A percentile compares a stretch with the other conserved stretches of the same genome.
Evolutionary conservation across 768 basidiomycete species (phyloP).

Genomic region (Kwoniella dendrophila): DNA sequence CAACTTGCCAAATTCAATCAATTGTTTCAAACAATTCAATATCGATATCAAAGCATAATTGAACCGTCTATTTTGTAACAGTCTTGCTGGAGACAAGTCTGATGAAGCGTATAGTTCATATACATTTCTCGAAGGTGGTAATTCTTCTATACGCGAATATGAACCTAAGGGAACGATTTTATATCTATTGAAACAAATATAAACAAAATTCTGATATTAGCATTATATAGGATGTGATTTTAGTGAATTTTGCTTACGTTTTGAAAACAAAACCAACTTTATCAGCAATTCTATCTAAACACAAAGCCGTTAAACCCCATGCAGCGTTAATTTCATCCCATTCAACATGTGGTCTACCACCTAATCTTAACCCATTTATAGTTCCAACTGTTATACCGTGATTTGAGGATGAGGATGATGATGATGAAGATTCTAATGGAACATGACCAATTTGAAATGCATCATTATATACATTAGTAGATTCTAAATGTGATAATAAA

Average conservation of each 20-base stretch:
- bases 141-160: constrained; percentile 80
- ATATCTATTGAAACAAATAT: constrained; percentile 63
- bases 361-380: constrained; percentile 93
- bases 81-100: constrained; percentile 80
- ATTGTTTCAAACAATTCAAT: constrained; percentile 87
- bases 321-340: constrained; percentile 99
- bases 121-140: constrained; percentile 60
- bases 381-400: constrained; percentile 66
- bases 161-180: constrained; percentile 91
- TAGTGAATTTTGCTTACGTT: constrained; percentile 61
- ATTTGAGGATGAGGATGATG: constrained; percentile 10
- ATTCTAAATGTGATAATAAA: constrained; percentile 48
- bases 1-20: constrained; percentile 80
- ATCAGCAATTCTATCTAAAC: constrained; percentile 85
- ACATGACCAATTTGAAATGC: constrained; percentile 56
- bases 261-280: constrained; percentile 89
- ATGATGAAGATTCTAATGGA: constrained; percentile 26
- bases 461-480: constrained; percentile 56
- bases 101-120: constrained; percentile 96
- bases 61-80: constrained; percentile 92
- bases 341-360: constrained; percentile 82
- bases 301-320: constrained; percentile 92
- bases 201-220: not conserved
- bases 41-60: constrained; percentile 96
- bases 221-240: not conserved